Conservation (phyloP, 768 basidiomycete species). For the Mycena galericulata region DNA sequence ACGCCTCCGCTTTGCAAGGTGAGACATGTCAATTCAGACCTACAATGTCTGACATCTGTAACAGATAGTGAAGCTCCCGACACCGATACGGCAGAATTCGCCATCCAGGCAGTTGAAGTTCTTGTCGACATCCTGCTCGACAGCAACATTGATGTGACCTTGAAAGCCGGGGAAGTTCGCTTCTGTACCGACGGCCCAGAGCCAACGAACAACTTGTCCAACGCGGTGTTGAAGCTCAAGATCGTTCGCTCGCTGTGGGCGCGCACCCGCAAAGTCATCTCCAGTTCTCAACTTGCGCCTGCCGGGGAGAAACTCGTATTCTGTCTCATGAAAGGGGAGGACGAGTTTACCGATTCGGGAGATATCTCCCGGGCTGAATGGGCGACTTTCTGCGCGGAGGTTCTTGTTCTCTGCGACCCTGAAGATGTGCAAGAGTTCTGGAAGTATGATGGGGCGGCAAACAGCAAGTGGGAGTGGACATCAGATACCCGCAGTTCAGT, state of each 20-base stretch:
- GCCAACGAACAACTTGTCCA: slow-evolving; percentile 41
- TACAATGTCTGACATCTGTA: slow-evolving; percentile 12
- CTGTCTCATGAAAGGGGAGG: slow-evolving; percentile 62
- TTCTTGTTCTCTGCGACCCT: slow-evolving; percentile 59
- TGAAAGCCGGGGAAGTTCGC: slow-evolving; percentile 38
- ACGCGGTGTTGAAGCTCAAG: slow-evolving; percentile 66
- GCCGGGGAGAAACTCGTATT: slow-evolving; percentile 61
- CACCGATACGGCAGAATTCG: slow-evolving; percentile 51
- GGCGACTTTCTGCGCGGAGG: slow-evolving; percentile 71
- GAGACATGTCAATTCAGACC: slow-evolving; percentile 6
- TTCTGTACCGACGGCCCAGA: slow-evolving; percentile 30
- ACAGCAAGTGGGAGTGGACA: slow-evolving; percentile 49
- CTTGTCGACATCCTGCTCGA: slow-evolving; percentile 64
- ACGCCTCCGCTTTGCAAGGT: slow-evolving; percentile 62
- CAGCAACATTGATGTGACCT: slow-evolving; percentile 54
- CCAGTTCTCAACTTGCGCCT: slow-evolving; percentile 52
- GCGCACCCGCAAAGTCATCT: slow-evolving; percentile 56
- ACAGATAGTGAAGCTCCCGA: slow-evolving; percentile 59
- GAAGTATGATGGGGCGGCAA: slow-evolving; percentile 46
- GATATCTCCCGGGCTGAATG: slow-evolving; percentile 65
- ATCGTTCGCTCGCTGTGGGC: slow-evolving; percentile 72
- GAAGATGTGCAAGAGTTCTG: slow-evolving; percentile 68
- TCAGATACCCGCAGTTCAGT: slow-evolving; percentile 58
- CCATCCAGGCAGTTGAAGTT: slow-evolving; percentile 53
- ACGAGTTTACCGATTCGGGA: slow-evolving; percentile 55